phyloP scores from a whole-genome alignment of 2,329 filamentous ascomycete species.

The Trichophyton equinum region DNA sequence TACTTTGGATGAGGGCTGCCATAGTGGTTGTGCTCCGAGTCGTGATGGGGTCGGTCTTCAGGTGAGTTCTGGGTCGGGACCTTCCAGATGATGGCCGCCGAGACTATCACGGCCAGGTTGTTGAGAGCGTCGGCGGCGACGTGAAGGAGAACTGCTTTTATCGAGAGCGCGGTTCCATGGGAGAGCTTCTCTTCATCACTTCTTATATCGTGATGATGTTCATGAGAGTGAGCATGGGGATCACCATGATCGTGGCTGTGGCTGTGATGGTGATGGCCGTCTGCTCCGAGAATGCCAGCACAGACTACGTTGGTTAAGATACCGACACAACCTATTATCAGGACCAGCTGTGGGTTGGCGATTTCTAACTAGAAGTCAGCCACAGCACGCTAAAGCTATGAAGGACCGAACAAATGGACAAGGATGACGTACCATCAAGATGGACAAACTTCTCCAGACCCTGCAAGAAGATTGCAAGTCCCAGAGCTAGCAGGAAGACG shows the following conservation, averaged over 20 bases:
- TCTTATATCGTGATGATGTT: neutral
- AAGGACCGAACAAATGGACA: slow-evolving; percentile 13
- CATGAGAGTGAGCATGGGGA: neutral
- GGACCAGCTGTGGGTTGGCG: slow-evolving; percentile 51
- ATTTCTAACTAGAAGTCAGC: slow-evolving; percentile 36
- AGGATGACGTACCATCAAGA: slow-evolving; percentile 33
- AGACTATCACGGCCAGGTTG: slow-evolving; percentile 61
- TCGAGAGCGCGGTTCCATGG: slow-evolving; percentile 8
- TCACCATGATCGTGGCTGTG: neutral
- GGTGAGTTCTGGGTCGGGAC: slow-evolving; percentile 1
- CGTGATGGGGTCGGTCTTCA: neutral
- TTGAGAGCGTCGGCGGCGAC: slow-evolving; percentile 62
- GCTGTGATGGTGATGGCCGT: slow-evolving; percentile 14
- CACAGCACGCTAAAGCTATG: slow-evolving; percentile 9
- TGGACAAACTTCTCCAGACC: slow-evolving; percentile 58
- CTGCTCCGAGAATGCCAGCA: slow-evolving; percentile 52
- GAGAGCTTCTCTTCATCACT: neutral
- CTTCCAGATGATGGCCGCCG: slow-evolving; percentile 55
- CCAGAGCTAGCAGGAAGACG: slow-evolving; percentile 58
- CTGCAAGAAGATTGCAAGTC: slow-evolving; percentile 60
- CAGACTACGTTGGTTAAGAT: slow-evolving; percentile 56
- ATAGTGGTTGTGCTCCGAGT: neutral
- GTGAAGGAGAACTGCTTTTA: slow-evolving; percentile 47
- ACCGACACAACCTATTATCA: slow-evolving; percentile 58
- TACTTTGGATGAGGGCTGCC: slow-evolving; percentile 6